phyloP scores from a whole-genome alignment of 768 basidiomycete genomes.

The Russula sp. region DNA sequence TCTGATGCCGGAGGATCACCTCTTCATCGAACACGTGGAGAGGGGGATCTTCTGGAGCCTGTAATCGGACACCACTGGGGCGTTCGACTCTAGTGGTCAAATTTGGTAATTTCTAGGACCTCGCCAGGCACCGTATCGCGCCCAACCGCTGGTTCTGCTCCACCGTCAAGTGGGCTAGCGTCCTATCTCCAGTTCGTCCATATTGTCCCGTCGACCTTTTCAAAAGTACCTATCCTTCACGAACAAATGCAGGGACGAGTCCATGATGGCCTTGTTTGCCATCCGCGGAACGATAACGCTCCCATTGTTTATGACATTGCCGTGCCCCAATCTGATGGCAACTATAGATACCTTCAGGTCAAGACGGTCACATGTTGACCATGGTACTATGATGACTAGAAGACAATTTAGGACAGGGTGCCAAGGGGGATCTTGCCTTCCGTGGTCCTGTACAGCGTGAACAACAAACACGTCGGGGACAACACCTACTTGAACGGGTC shows the following conservation, averaged over 20 bases:
- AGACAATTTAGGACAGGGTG: neutral
- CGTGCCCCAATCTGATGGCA: neutral
- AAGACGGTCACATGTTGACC: neutral
- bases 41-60: slow-evolving; percentile 72
- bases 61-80: slow-evolving; percentile 62
- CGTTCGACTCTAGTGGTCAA: slow-evolving; percentile 52
- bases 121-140: neutral
- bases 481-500: neutral
- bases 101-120: slow-evolving; percentile 44
- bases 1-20: slow-evolving; percentile 42
- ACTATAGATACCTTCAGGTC: neutral
- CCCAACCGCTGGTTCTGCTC: neutral
- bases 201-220: neutral
- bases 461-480: neutral
- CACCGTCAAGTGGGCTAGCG: neutral
- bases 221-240: neutral
- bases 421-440: neutral
- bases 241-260: neutral
- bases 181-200: neutral
- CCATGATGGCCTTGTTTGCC: neutral
- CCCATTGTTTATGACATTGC: neutral
- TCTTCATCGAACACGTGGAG: slow-evolving; percentile 67
- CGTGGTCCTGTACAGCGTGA: neutral
- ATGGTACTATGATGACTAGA: neutral
- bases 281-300: neutral